Percentiles rank a stretch among this genome's conserved stretches.
Conservation (phyloP, 2,329 filamentous ascomycete genomes). For the Iodosphaeria phyllophila region DNA sequence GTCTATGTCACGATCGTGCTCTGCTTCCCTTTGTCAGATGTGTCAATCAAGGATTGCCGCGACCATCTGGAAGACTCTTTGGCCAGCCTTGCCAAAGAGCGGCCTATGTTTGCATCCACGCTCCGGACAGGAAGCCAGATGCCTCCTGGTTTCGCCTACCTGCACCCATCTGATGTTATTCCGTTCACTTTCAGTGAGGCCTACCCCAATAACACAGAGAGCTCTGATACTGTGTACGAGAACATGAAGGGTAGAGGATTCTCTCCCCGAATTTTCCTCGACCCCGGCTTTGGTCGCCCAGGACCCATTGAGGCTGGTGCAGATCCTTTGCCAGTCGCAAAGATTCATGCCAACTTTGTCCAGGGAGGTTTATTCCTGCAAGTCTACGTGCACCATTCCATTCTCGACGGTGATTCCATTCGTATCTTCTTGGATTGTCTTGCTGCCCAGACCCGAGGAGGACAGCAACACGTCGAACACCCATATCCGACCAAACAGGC, state of each 20-base stretch:
- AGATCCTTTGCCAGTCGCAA: slow-evolving; percentile 16
- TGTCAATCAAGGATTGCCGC: slow-evolving; percentile 6
- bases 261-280: slow-evolving; percentile 11
- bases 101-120: slow-evolving; percentile 12
- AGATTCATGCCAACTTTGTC: slow-evolving; percentile 18
- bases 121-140: slow-evolving; percentile 7
- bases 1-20: slow-evolving; percentile 16
- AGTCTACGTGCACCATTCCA: slow-evolving; percentile 21
- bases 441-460: slow-evolving; percentile 14
- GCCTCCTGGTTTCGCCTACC: slow-evolving; percentile 9
- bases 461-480: slow-evolving; percentile 9
- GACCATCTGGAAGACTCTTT: slow-evolving; percentile 11
- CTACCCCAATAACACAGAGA: slow-evolving; percentile 8
- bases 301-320: slow-evolving; percentile 6
- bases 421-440: slow-evolving; percentile 19
- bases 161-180: slow-evolving; percentile 10
- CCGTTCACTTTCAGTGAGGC: slow-evolving; percentile 9
- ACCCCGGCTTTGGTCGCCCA: slow-evolving; percentile 8
- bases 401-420: slow-evolving; percentile 22
- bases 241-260: no score
- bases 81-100: slow-evolving; percentile 10
- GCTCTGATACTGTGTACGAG: slow-evolving; percentile 9
- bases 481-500: no score
- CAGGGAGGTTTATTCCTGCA: slow-evolving; percentile 20
- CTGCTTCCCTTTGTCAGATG: slow-evolving; percentile 12